Conservation (phyloP, 345 rosid species). For the Schrenkiella parvula region DNA sequence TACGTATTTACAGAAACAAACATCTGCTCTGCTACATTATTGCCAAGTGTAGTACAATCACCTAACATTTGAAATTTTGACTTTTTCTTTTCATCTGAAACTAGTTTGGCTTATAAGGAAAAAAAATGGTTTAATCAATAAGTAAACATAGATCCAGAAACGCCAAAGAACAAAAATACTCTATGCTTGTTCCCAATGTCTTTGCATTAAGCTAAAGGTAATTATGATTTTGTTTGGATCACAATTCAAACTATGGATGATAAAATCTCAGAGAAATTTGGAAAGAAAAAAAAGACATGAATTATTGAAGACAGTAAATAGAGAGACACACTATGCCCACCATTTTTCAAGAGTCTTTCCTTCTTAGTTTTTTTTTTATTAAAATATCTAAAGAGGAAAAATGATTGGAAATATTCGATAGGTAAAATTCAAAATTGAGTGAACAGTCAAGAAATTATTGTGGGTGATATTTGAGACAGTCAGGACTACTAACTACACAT, state of each 20-base stretch:
- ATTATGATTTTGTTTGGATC: not conserved
- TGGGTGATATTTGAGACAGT: not conserved
- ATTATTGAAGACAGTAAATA: slow-evolving; percentile 29
- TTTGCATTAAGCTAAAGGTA: not conserved
- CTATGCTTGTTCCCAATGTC: not conserved
- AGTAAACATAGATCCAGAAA: not conserved
- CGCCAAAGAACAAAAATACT: not conserved
- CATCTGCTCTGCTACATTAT: slow-evolving; percentile 21
- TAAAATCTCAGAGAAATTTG: not conserved
- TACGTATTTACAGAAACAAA: not conserved
- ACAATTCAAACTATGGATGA: slow-evolving; percentile 12
- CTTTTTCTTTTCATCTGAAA: not conserved
- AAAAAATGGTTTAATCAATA: not conserved
- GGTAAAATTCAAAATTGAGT: not conserved
- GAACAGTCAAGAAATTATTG: slow-evolving; percentile 16
- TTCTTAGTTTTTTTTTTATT: not conserved
- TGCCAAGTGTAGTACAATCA: slow-evolving; percentile 27
- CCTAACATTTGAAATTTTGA: not conserved
- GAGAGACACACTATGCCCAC: slow-evolving; percentile 30
- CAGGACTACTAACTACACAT: not conserved
- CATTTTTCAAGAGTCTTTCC: slow-evolving; percentile 14
- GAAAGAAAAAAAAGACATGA: not conserved
- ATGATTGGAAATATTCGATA: not conserved
- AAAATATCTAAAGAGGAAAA: slow-evolving; percentile 2
- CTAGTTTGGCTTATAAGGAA: not conserved